Evolutionary conservation across 129 eudicot genomes (phyloP), one percentile per base, ranked within the genome.

Genomic region (Tanacetum coccineum): DNA sequence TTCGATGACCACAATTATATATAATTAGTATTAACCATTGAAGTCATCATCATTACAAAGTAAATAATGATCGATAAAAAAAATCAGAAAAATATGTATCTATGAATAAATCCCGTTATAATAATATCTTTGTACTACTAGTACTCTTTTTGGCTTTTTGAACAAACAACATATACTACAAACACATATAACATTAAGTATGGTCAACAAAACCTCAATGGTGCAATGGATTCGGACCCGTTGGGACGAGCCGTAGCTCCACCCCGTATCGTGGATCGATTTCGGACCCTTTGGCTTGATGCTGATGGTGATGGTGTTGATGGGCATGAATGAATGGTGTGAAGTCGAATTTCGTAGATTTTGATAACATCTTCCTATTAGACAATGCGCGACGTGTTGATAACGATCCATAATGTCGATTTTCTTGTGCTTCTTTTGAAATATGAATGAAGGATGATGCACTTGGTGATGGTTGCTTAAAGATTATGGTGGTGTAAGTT

Each of bases 191-290:
- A 45, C 36, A 78, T 26, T 28, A 75, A 50, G 74, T 68, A 74
- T 28, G 53, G 56, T 54, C 70, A 55, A 67, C 8, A 40, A 73
- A 74, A 73, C 85, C 82, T 78, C 81, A 79, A 60, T 85, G 91
- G 76, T 85, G 91, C 84, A 85, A 82, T 17, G 87, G 91, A 70
- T 85, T 85, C 13, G 91, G 91, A 62, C 91, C 87, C 13, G 82
- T 70, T 3, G 91, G 91, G 18, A 85, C 91, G 13, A 66, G 81
- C 28, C 87, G 83, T 71, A 69, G 67, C 54, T 85, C 85, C 25
- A 53, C 70, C 18, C 83, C 91, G 26, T 76, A 85, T 48, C 56
- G 80, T 22, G 83, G 82, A 57, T 85, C 85, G 15, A 79, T 73
- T 60, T 73, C 71, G 5, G 67, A 46, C 55, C 65, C 76, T 12